A percentile compares a stretch with the other conserved stretches of the same genome.
Evolutionary conservation across 768 basidiomycete species (phyloP).

Genomic region (Clitopilus passeckerianus): DNA sequence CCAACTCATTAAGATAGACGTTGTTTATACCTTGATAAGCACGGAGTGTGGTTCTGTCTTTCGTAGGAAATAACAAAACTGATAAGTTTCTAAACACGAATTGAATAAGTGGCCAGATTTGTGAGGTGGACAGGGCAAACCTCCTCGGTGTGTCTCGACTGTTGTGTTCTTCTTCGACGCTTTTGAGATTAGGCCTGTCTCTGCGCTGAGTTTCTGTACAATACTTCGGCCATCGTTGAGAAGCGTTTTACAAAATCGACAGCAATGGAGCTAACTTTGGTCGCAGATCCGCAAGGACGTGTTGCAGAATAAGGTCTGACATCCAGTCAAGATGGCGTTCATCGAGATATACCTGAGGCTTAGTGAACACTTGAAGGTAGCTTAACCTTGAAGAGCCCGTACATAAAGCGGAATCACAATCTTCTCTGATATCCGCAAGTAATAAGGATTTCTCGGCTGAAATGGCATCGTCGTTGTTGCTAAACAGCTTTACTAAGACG

Average conservation of each 20-base stretch:
- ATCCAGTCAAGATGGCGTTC: conserved; percentile 89
- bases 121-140: conserved; percentile 26
- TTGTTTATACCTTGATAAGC: conserved; percentile 65
- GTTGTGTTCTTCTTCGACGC: conserved; percentile 57
- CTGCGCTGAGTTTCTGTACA: conserved; percentile 61
- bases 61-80: conserved; percentile 88
- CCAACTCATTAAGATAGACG: background rate
- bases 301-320: conserved; percentile 75
- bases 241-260: conserved; percentile 8
- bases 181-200: conserved; percentile 39
- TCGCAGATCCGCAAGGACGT: conserved; percentile 74
- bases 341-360: conserved; percentile 60
- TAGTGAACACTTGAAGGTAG: background rate
- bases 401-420: conserved; percentile 76
- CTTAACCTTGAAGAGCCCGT: conserved; percentile 20
- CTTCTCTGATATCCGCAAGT: conserved; percentile 73
- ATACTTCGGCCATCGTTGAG: conserved; percentile 26
- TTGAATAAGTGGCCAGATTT: too few relatives aligned
- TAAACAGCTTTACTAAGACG: conserved; percentile 5
- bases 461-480: conserved; percentile 46
- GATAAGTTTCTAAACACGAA: conserved; percentile 65
- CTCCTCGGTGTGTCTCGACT: conserved; percentile 83
- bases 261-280: conserved; percentile 42
- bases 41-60: conserved; percentile 80
- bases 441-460: conserved; percentile 70